Percentiles rank a stretch among this genome's conserved stretches.
These are phyloP conservation scores for Pleurotus tuber-regium DNA, from an alignment of 768 basidiomycete genomes.

Conservation along the genomic window DNA sequence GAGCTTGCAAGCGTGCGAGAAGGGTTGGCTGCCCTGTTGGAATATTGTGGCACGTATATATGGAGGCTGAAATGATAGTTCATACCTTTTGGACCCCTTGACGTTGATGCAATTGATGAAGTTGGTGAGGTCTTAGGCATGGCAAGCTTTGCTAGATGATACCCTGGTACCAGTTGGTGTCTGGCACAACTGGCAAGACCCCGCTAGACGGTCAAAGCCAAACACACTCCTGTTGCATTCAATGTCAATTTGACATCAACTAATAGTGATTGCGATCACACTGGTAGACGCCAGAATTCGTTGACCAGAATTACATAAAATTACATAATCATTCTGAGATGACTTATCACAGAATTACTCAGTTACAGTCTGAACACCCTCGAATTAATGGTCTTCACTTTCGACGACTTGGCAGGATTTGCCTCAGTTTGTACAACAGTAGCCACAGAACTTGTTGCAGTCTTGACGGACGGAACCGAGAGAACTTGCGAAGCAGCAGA, in stretches of 20 bases:
- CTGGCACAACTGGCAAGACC: not conserved
- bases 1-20: conserved; percentile 48
- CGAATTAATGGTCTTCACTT: not conserved
- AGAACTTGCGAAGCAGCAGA: not conserved
- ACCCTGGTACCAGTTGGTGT: not conserved
- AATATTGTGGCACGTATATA: not conserved
- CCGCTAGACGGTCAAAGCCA: not conserved
- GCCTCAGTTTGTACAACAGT: not conserved
- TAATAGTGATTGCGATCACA: not conserved
- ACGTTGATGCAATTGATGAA: not conserved
- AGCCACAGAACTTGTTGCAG: not conserved
- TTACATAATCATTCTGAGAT: not conserved
- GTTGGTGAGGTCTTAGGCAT: not conserved
- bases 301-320: not conserved
- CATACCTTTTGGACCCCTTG: not conserved
- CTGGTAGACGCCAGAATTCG: not conserved
- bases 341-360: not conserved
- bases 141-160: too few relatives aligned
- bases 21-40: conserved; percentile 35
- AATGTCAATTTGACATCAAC: conserved; percentile 7
- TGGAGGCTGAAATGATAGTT: not conserved
- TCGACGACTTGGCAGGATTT: not conserved
- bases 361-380: not conserved
- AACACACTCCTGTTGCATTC: conserved; percentile 2
- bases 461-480: not conserved